phyloP scores from a whole-genome alignment of 495 filamentous ascomycete species.

The Penicillium crystallinum region DNA sequence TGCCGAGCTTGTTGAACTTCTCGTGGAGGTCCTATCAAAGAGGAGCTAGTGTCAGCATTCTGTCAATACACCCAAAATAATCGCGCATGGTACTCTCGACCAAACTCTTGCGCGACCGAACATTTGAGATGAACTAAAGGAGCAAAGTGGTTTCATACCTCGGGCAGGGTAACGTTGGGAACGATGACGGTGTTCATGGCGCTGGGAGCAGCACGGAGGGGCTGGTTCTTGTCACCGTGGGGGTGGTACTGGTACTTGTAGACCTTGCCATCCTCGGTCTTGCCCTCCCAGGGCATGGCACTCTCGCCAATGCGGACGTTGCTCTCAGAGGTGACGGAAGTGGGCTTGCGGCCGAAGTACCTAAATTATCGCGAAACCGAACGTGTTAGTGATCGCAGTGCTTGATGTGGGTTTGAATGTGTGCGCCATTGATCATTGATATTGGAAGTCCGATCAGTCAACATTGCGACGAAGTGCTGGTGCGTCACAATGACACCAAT shows the following conservation, averaged over 20 bases:
- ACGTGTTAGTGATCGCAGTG: conserved; percentile 9
- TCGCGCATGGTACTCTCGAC: not conserved
- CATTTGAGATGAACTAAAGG: not conserved
- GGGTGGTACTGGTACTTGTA: conserved; percentile 94
- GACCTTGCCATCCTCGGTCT: conserved; percentile 46
- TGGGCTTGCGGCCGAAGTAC: conserved; percentile 74
- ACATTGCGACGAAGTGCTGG: not conserved
- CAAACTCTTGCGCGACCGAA: not conserved
- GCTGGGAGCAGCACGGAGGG: conserved; percentile 83
- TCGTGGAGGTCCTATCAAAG: conserved; percentile 73
- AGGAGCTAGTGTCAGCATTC: not conserved
- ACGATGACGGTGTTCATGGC: conserved; percentile 91
- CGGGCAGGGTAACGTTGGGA: conserved; percentile 86
- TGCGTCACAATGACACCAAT: conserved; percentile 12
- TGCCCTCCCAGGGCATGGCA: conserved; percentile 86
- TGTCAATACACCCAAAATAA: conserved; percentile 13
- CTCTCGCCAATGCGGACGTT: conserved; percentile 65
- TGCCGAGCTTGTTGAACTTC: conserved; percentile 97
- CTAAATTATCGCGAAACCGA: conserved; percentile 17
- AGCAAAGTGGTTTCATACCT: conserved; percentile 49
- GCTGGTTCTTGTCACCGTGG: conserved; percentile 69
- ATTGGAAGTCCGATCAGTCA: no score
- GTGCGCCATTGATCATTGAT: not conserved
- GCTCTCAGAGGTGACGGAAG: conserved; percentile 74
- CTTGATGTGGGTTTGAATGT: not conserved